A percentile compares a stretch with the other conserved stretches of the same genome.
These are phyloP conservation scores for Martensiomyces pterosporus DNA, from an alignment of 192 early-diverging fungal genomes.

Conservation along the genomic window DNA sequence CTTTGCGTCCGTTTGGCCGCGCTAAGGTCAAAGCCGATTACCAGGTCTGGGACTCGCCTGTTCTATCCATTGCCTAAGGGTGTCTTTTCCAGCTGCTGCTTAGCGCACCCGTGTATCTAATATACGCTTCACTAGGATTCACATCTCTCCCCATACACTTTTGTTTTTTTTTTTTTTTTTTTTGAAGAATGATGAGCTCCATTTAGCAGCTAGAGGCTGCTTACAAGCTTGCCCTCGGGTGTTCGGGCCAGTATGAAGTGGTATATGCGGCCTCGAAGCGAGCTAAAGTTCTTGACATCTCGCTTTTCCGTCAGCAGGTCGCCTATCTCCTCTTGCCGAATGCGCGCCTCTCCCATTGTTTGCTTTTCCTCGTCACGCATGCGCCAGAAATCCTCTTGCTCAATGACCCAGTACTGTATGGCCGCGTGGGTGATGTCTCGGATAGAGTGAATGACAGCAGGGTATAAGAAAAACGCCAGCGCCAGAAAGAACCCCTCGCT, in stretches of 20 bases:
- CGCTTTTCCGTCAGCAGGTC: constrained; percentile 15
- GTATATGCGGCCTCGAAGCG: constrained; percentile 28
- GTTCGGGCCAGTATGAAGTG: constrained; percentile 32
- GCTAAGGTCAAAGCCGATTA: constrained; percentile 18
- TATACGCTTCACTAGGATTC: too few species aligned
- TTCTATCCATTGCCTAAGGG: constrained; percentile 17
- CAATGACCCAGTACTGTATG: constrained; percentile 47
- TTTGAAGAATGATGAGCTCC: too few species aligned
- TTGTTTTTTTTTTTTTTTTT: too few species aligned
- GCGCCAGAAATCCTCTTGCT: constrained; percentile 50
- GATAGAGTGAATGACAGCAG: constrained; percentile 39
- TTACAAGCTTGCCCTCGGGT: constrained; percentile 30
- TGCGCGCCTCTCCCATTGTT: neutral
- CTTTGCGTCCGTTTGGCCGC: constrained; percentile 40
- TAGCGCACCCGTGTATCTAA: too few species aligned
- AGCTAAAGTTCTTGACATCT: constrained; percentile 32
- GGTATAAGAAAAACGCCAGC: constrained; percentile 41
- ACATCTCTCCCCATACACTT: too few species aligned
- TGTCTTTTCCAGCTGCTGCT: too few species aligned
- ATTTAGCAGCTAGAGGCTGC: constrained; percentile 1
- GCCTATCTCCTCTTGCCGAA: constrained; percentile 1
- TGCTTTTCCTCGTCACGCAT: constrained; percentile 10
- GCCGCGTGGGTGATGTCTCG: constrained; percentile 37
- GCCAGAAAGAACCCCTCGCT: constrained; percentile 40
- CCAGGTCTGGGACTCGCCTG: constrained; percentile 39